Evolutionary conservation across 331 rosid species (phyloP).

Genomic region (Quercus tomentella): DNA sequence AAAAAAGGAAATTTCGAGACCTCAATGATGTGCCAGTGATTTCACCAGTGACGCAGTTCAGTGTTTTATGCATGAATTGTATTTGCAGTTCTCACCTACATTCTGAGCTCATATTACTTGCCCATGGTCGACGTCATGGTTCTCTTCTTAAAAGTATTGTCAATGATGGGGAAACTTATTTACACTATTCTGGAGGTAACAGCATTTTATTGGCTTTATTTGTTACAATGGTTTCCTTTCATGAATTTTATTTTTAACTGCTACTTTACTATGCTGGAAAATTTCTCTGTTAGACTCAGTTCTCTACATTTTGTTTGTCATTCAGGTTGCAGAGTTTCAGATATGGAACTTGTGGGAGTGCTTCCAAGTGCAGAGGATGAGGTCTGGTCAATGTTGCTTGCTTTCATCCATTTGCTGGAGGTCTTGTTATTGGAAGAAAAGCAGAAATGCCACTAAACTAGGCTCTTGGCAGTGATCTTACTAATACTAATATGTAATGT

Average conservation of each 20-base stretch:
- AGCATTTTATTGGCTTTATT: background rate
- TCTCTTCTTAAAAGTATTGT: conserved; percentile 77
- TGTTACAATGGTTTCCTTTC: background rate
- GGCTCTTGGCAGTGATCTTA: too few species aligned
- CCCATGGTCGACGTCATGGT: conserved; percentile 86
- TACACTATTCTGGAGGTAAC: conserved; percentile 80
- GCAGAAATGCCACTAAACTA: too few species aligned
- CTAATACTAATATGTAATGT: too few species aligned
- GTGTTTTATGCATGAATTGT: background rate
- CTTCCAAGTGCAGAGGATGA: conserved; percentile 93
- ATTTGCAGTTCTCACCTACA: conserved; percentile 81
- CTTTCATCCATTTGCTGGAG: conserved; percentile 88
- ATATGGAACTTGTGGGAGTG: conserved; percentile 85
- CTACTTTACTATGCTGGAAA: background rate
- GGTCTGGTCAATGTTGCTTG: conserved; percentile 74
- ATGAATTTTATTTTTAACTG: conserved; percentile 6
- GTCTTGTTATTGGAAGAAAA: conserved; percentile 77
- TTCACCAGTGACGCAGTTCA: background rate
- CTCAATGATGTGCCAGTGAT: background rate
- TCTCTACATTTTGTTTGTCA: conserved; percentile 17
- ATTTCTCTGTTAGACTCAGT: background rate
- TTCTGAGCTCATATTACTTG: conserved; percentile 77
- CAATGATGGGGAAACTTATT: conserved; percentile 71
- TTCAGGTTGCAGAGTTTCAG: conserved; percentile 80
- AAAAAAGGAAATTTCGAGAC: background rate